Base-by-base conservation (phyloP, 257 asterid genomes). In the Rhazya stricta region DNA sequence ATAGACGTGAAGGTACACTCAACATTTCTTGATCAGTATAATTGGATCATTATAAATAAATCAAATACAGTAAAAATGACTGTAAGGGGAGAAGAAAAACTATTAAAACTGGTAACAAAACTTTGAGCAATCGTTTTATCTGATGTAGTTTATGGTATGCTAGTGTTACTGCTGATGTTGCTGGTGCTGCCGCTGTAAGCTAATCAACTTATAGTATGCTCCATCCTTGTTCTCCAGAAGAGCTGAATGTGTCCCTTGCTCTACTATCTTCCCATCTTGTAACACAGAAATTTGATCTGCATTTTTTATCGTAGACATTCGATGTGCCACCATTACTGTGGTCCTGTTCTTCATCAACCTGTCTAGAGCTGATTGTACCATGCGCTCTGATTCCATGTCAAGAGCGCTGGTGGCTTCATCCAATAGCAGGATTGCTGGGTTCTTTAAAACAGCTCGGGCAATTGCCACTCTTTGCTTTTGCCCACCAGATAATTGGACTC, bases 331-430 rank as follows among this genome's bases (percentile, higher is more conserved):
- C 53, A 75, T 71, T 11, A 79, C 13, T 4, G 83, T 75, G 0
- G 83, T 75, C 46, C 83, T 54, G 74, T 75, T 79, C 74, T 79
- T 79, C 83, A 79, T 79, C 79, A 79, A 54, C 74, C 77, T 62
- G 77, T 79, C 83, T 46, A 79, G 30, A 15, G 83, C 83, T 51
- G 76, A 54, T 66, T 79, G 83, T 18, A 79, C 77, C 21, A 62
- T 70, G 37, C 77, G 48, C 69, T 79, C 83, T 0, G 83, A 79
- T 37, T 79, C 80, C 27, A 71, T 67, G 27, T 79, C 83, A 0
- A 79, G 83, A 34, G 83, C 80, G 29, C 83, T 79, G n/a, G 83
- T 75, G 74, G 83, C 83, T 76, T 79, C 83, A 71, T 79, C 83
- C 62, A 79, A 30, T 0, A 79, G 74, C n/a, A 79, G 66, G 80